Evolutionary conservation across 2,329 filamentous ascomycete genomes (phyloP).

Genomic region (Rhynchosporium agropyri): DNA sequence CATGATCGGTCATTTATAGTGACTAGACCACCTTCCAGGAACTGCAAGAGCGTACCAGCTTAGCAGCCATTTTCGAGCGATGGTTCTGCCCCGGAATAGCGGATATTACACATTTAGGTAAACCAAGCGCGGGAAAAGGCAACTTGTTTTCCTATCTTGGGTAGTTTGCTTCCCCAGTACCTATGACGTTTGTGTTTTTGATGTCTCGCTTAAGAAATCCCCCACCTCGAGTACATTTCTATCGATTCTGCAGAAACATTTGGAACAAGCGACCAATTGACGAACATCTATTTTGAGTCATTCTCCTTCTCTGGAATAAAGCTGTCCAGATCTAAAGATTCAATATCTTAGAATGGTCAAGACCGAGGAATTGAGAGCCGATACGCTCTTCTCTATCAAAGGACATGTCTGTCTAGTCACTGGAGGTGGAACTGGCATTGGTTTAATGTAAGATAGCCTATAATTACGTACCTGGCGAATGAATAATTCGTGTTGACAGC

Average conservation of each 20-base stretch:
- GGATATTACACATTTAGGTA: background rate
- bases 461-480: background rate
- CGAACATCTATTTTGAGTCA: background rate
- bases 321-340: background rate
- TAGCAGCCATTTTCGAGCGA: too few relatives aligned
- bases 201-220: background rate
- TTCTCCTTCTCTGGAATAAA: background rate
- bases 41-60: background rate
- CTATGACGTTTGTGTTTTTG: constrained; percentile 14
- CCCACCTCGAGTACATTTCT: background rate
- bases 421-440: constrained; percentile 49
- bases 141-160: background rate
- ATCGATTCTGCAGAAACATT: background rate
- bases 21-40: too few relatives aligned
- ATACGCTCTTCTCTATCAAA: constrained; percentile 54
- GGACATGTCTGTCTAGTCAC: constrained; percentile 50
- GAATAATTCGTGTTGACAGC: background rate
- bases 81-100: background rate
- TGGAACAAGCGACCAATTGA: background rate
- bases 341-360: constrained; percentile 29
- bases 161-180: background rate
- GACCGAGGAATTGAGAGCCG: constrained; percentile 34
- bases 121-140: too few relatives aligned
- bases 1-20: too few relatives aligned
- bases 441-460: constrained; percentile 41